Evolutionary conservation across 2,329 filamentous ascomycete genomes (phyloP), one percentile per base, ranked within the genome.

Genomic region (Penicillium verrucosum): DNA sequence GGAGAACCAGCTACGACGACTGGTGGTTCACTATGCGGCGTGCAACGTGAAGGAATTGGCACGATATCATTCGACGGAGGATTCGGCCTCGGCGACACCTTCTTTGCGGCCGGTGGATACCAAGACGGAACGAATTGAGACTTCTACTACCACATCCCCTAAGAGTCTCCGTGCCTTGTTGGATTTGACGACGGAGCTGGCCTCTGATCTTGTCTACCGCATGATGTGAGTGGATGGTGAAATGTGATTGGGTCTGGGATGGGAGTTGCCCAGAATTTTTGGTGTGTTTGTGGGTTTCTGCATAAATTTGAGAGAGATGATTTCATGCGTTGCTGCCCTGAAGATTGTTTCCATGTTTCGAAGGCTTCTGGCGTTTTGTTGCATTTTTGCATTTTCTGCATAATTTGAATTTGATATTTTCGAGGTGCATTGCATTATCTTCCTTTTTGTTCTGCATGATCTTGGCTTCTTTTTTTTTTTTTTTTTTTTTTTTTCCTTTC

Each of bases 151-250:
- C 7, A 63, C 62, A 16, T 36, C 44, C 5, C 61, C 65, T n/a
- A 68, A 61, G 38, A 73, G 70, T 29, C 66, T 77, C 57, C 68
- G 72, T 21, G 67, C 69, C 5, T 60, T 77, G 48, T 47, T 77
- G 49, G 74, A 77, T 53, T 62, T 63, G 42, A 71, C 70, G 34
- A 70, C 73, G 1, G 74, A 77, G 60, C 62, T 77, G 64, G 74
- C 73, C 23, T 75, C 73, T 34, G 74, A 76, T 64, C 64, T 77
- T 61, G 71, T 77, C 29, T 77, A 73, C 58, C 70, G 73, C 27
- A 71, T 75, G 72, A 75, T 75, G 72, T 71, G 60, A 68, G 23
- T 12, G 25, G n/a, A 48, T 43, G 30, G 1, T 5, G 27, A 0
- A 12, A 27, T 58, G 42, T 62, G 60, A 57, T 58, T 58, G 58